Base-by-base conservation (phyloP, 2,329 filamentous ascomycete genomes). In the Cadophora malorum region DNA sequence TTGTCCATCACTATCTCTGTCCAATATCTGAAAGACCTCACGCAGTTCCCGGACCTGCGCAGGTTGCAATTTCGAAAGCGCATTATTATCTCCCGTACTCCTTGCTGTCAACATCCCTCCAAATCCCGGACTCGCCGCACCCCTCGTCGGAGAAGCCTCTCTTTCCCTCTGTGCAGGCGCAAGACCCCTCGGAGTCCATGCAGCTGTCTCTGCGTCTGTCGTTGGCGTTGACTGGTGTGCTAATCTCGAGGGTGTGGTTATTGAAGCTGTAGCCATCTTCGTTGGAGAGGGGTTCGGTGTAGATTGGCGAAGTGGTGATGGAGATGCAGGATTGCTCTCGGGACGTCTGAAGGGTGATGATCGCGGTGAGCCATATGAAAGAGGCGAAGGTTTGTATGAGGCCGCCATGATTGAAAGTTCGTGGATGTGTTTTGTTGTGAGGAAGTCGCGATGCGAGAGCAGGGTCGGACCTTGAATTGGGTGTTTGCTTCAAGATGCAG, bases 11-110 rank as follows among this genome's bases (percentile, higher is more conserved):
- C 93, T 94, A 79, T 96, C 91, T 69, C 93, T 87, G 79, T 98
- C 96, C 58, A 99, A 85, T 68, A 97, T 94, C 79, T 96, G 93
- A 79, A 98, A 99, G 0, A 91, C 93, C 78, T 98, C 95, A 69
- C 96, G 88, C 80, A 99, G 87, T 74, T 93, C 92, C 75, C 94
- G 89, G 45, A 97, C 88, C 74, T 97, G 93, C 3, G 92, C 85
- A 2, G 93, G 89, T 47, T 95, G 91, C 52, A 98, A 81, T 75
- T 92, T 90, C 2, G 90, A 89, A 55, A 94, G 82, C 16, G 88
- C 83, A 74, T 85, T 88, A 41, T 68, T 70, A 66, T 76, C 73
- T 10, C 47, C 67, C 16, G 65, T 65, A 38, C 65, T 70, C 58
- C 70, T 70, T 14, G 68, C 38, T 4, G 65, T 68, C 23, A 77